Percentiles rank a stretch among this genome's conserved stretches.
Evolutionary conservation across 2,329 filamentous ascomycete genomes (phyloP).

Genomic region (Anisogramma anomala): DNA sequence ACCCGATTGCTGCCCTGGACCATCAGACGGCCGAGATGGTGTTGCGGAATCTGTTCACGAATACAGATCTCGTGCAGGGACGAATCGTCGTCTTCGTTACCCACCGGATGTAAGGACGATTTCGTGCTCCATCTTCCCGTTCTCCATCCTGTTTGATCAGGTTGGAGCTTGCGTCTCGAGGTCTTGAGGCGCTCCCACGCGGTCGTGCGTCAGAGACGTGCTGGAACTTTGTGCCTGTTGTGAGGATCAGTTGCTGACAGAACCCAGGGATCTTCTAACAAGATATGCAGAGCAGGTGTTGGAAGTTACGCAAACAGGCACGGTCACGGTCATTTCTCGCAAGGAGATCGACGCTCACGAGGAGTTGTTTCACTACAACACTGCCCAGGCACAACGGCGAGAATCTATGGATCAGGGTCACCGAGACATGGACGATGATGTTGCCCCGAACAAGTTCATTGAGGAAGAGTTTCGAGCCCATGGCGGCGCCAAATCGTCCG

Average conservation of each 20-base stretch:
- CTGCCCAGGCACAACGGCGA: slow-evolving; percentile 28
- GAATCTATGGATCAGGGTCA: slow-evolving; percentile 14
- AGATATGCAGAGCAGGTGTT: slow-evolving; percentile 64
- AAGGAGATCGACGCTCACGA: slow-evolving; percentile 28
- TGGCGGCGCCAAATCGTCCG: slow-evolving; percentile 60
- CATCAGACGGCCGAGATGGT: slow-evolving; percentile 50
- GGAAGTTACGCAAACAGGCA: slow-evolving; percentile 45
- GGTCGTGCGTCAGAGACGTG: too few relatives aligned
- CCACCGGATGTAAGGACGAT: too few relatives aligned
- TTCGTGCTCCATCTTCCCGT: too few relatives aligned
- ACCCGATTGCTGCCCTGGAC: slow-evolving; percentile 52
- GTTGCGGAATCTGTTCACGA: slow-evolving; percentile 45
- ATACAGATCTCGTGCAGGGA: slow-evolving; percentile 31
- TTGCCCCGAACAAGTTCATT: slow-evolving; percentile 52
- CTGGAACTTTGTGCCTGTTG: too few relatives aligned
- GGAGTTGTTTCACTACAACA: slow-evolving; percentile 25
- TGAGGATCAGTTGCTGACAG: too few relatives aligned
- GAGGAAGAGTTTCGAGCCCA: slow-evolving; percentile 65
- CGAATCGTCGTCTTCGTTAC: slow-evolving; percentile 71
- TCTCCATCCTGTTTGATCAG: too few relatives aligned
- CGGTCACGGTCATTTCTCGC: slow-evolving; percentile 14
- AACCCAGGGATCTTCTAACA: slow-evolving; percentile 64
- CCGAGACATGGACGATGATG: slow-evolving; percentile 22
- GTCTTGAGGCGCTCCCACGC: too few relatives aligned
- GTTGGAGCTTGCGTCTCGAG: too few relatives aligned